Evolutionary conservation across 257 asterid species (phyloP), one percentile per base, ranked within the genome.

Genomic region (Solanum dulcamara): DNA sequence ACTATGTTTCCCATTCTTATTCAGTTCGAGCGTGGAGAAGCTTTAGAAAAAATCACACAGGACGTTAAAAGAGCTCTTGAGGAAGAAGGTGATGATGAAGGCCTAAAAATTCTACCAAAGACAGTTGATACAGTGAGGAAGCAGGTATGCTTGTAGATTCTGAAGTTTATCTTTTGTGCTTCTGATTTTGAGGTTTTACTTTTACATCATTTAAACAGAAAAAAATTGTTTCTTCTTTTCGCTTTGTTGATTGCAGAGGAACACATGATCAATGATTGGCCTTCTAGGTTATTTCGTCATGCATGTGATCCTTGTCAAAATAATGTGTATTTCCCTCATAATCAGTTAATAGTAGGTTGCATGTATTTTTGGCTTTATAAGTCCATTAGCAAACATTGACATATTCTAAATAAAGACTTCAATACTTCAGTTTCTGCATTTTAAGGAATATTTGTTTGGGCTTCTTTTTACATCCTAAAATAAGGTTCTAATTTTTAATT

Each of bases 21-120:
- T 80, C 89, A 97, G 99, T 95, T 94, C 89, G 98, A 94, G 74
- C 93, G 99, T 70, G 99, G 99, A 67, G 97, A 92, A 92, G 98
- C 99, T 35, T 92, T 97, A 72, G 99, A 97, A 88, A 95, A 91
- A 82, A 95, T 97, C 64, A 89, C 92, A 6, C 90, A 91, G 88
- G 92, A 94, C 85, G 96, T 95, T 84, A 95, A 89, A 87, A 91
- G 89, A 89, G 83, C 50, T 48, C 95, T 97, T 2, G 96, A 90
- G 92, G 94, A 94, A 90, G 99, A 97, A 90, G 85, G 93, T 35
- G 91, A 97, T 57, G 96, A 93, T 40, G 98, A 97, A 88, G 95
- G 96, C 90, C 92, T 97, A 87, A 90, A 92, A 84, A 83, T 89
- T 88, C 84, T 97, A 66, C 89, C 98, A 62, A 97, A 97, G 91